Base-by-base conservation (phyloP, 129 eudicot genomes). In the Centrapalus pauciflorus region DNA sequence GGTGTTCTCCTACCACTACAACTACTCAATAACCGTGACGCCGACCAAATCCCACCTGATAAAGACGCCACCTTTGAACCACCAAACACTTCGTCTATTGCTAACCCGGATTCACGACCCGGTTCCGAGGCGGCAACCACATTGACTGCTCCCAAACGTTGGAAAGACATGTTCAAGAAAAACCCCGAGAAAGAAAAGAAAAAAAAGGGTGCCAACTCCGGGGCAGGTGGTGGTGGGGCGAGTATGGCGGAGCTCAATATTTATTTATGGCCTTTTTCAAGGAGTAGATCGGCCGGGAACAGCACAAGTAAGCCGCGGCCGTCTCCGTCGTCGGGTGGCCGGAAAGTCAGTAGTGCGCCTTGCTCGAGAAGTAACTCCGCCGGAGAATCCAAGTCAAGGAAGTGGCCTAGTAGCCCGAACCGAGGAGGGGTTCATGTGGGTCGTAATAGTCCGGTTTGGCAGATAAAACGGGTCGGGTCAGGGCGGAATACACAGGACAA, bases 331-430 rank as follows among this genome's bases (percentile, higher is more conserved):
- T 54, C 59, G 50, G 24, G 30, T 7, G 21, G 50, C 51, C 64
- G 95, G 78, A 87, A 87, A 37, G 85, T 76, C 11, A 87, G 87
- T 29, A 87, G 95, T 35, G 95, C 95, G 32, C 95, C 95, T 9
- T 87, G 95, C 43, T 87, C 95, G 16, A 69, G 95, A 76, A 84
- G 90, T 29, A 87, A 87, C 79, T 87, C 95, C 0, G 80, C 83
- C 3, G 90, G 95, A 0, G 95, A 87, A 34, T 87, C 95, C 2
- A n/a, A n/a, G n/a, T n/a, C n/a, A n/a, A n/a, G n/a, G n/a, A n/a
- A n/a, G n/a, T n/a, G n/a, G n/a, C n/a, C n/a, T n/a, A n/a, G n/a
- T n/a, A n/a, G n/a, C n/a, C n/a, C n/a, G n/a, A n/a, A n/a, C n/a
- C n/a, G n/a, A n/a, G n/a, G n/a, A n/a, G n/a, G n/a, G n/a, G n/a